Conservation (phyloP, 345 rosid species). For the Hevea brasiliensis region DNA sequence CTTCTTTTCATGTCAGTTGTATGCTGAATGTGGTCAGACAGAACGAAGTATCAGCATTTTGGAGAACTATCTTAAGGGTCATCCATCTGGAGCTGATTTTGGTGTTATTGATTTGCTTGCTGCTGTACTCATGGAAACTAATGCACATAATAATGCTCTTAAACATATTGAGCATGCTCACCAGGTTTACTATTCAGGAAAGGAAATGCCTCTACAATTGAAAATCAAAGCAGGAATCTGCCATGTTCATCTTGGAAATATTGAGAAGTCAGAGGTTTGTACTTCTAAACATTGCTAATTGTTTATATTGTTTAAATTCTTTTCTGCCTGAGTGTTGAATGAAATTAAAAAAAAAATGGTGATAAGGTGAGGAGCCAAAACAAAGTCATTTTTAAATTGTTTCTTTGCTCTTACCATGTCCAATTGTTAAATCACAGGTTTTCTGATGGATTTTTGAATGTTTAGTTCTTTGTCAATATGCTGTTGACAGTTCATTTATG, state of each 20-base stretch:
- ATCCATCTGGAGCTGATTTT: slow-evolving; percentile 56
- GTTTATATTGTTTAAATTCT: neutral
- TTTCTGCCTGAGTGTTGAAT: neutral
- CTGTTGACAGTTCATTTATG: neutral
- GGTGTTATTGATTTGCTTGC: slow-evolving; percentile 64
- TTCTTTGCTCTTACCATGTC: neutral
- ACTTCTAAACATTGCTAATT: neutral
- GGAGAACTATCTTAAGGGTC: slow-evolving; percentile 59
- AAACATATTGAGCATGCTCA: slow-evolving; percentile 53
- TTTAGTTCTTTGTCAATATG: neutral
- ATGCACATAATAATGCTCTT: slow-evolving; percentile 68
- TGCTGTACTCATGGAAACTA: slow-evolving; percentile 62
- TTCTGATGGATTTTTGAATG: neutral
- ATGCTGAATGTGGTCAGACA: slow-evolving; percentile 57
- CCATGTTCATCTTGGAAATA: slow-evolving; percentile 60
- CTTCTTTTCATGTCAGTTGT: slow-evolving; percentile 51
- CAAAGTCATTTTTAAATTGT: neutral
- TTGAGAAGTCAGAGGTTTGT: slow-evolving; percentile 83
- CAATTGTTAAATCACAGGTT: neutral
- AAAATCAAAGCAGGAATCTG: slow-evolving; percentile 82
- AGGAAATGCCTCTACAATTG: slow-evolving; percentile 61
- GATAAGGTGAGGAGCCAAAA: neutral
- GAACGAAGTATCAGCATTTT: slow-evolving; percentile 60
- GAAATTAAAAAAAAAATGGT: neutral
- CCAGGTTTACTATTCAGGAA: slow-evolving; percentile 37